Base-by-base conservation (phyloP, 139 green algal species). In the Chlamydomonas eustigma region DNA sequence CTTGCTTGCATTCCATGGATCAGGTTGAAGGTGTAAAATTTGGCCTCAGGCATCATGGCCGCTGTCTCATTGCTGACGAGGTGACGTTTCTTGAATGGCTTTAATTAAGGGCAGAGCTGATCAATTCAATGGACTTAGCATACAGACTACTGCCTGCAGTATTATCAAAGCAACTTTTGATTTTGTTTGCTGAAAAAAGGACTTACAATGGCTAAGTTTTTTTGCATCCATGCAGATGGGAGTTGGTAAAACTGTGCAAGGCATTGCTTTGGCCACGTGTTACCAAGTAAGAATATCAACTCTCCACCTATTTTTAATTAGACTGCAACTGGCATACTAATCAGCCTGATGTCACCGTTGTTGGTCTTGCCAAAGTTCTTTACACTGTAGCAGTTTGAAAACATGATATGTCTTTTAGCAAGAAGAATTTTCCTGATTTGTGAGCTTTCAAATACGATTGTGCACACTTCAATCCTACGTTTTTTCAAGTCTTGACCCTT, bases 41-140 rank as follows among this genome's bases (percentile, higher is more conserved):
- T 83, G 93, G 82, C 1, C 81, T 99, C 65, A 18, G 50, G 32
- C 82, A 88, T 25, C 28, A 71, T 1, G 94, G 94, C 2, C 81
- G 93, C 0, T 83, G 78, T 39, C 80, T 99, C 2, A 90, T 99
- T n/a, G 95, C 87, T 2, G 95, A 99, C 67, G 94, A 98, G 83
- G 32, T 58, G 44, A 58, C 22, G 22, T 28, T 63, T 28, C 22
- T 28, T 22, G 22, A 22, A 22, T 28, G 50, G 50, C 22, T 22
- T 28, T 63, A 63, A 28, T 28, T 63, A 22, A 28, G 22, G 22
- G 22, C 22, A 63, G 22, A 22, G 50, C 50, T 63, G 50, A 63
- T 63, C 22, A 28, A 63, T 63, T 28, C 22, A 63, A 28, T 28
- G 50, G 22, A 22, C 50, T 22, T 24, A 22, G 22, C 22, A 63